Evolutionary conservation across 192 early-diverging fungal species (phyloP).

Genomic region (Coemansia sp.): DNA sequence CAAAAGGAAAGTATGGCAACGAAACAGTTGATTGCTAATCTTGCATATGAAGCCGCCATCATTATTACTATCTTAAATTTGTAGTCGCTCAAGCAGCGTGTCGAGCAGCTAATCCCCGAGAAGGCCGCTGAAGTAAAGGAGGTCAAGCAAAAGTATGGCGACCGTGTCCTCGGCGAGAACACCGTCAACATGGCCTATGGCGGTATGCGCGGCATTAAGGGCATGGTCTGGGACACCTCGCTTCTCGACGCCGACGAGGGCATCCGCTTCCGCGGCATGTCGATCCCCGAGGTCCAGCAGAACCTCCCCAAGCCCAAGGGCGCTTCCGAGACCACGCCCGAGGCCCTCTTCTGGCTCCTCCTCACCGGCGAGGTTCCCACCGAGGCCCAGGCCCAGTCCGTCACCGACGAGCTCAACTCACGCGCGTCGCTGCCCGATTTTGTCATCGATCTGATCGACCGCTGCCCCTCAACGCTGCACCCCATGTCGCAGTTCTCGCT

Average conservation of each 20-base stretch:
- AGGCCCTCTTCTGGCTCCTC: constrained; percentile 97
- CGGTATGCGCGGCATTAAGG: constrained; percentile 99
- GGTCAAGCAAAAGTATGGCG: constrained; percentile 88
- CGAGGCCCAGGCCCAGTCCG: constrained; percentile 79
- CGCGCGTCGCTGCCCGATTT: constrained; percentile 88
- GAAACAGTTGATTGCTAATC: background rate
- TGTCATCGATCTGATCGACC: constrained; percentile 96
- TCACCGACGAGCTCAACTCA: constrained; percentile 97
- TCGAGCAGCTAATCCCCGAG: constrained; percentile 90
- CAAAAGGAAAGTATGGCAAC: background rate
- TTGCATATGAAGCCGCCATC: too few relatives aligned
- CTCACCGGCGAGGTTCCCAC: constrained; percentile 97
- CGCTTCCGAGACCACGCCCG: constrained; percentile 94
- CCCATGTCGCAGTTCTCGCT: constrained; percentile 99
- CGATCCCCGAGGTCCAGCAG: constrained; percentile 96
- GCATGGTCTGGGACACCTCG: constrained; percentile 97
- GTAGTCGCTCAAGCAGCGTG: constrained; percentile 83
- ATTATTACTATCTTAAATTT: background rate
- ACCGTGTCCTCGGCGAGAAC: constrained; percentile 86
- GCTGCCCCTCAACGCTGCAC: constrained; percentile 98
- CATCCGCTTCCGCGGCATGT: constrained; percentile 95
- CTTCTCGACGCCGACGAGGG: constrained; percentile 97
- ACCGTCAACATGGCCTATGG: constrained; percentile 98
- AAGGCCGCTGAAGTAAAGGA: constrained; percentile 96
- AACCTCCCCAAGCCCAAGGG: constrained; percentile 83